These are phyloP conservation scores for Boletus vinaceobasis DNA, from an alignment of 768 basidiomycete species.

Conservation along the genomic window DNA sequence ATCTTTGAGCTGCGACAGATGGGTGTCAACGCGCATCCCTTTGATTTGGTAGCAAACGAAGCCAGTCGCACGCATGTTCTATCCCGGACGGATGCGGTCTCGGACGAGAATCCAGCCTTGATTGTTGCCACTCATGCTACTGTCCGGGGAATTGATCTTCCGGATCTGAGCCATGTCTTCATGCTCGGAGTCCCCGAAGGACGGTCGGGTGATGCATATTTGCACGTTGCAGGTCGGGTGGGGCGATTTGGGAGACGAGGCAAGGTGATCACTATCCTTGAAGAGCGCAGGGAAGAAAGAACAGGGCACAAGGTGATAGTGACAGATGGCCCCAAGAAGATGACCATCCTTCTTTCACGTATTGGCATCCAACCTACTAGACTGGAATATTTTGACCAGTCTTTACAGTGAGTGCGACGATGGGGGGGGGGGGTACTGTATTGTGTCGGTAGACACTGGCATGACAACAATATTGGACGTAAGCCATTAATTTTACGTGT, in stretches of 20 bases:
- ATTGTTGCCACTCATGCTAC: conserved; percentile 69
- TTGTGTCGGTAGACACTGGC: background rate
- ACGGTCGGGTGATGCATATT: conserved; percentile 54
- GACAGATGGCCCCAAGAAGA: conserved; percentile 36
- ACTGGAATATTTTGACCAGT: conserved; percentile 52
- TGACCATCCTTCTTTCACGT: conserved; percentile 43
- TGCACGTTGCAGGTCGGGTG: conserved; percentile 73
- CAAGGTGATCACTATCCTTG: conserved; percentile 63
- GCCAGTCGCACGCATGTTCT: conserved; percentile 44
- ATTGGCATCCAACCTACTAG: conserved; percentile 44
- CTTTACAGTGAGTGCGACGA: background rate
- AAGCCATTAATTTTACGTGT: background rate
- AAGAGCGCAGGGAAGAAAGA: conserved; percentile 33
- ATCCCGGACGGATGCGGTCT: conserved; percentile 27
- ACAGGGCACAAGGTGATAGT: conserved; percentile 25
- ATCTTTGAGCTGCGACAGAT: conserved; percentile 61
- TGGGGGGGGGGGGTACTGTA: background rate
- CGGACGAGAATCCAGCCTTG: conserved; percentile 53
- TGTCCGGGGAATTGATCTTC: conserved; percentile 71
- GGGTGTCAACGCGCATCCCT: conserved; percentile 62
- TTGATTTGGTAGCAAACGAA: conserved; percentile 50
- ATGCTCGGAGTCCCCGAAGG: conserved; percentile 59
- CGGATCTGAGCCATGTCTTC: conserved; percentile 71
- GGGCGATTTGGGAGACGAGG: conserved; percentile 66
- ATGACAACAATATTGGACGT: conserved; percentile 9